Evolutionary conservation across 2,329 filamentous ascomycete species (phyloP), one percentile per base, ranked within the genome.

Genomic region (Hymenoscyphus linearis): DNA sequence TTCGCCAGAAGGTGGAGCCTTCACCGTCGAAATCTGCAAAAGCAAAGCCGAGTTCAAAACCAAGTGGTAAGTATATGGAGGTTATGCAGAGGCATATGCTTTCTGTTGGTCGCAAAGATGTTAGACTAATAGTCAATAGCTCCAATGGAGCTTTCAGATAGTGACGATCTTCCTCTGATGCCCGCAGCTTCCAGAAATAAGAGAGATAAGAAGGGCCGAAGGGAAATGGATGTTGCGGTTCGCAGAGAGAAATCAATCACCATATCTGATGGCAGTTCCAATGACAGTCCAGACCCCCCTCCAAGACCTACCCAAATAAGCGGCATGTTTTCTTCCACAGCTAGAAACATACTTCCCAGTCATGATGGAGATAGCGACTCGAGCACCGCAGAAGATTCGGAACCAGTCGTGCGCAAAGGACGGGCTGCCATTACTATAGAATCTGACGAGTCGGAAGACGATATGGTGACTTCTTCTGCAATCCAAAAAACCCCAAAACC

Each of bases 381-480:
- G 7, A 37, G 47, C 16, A 37, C 50, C 16, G 16, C 25, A 16
- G 36, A 47, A 14, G 37, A 14, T 10, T 57, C 55, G 3, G 47
- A 59, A n/a, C n/a, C 34, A 25, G 25, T 27, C 10, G 18, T 9
- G 12, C 27, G 18, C 5, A 27, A 31, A 25, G 22, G 10, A 25
- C 55, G 34, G 44, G 25, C 10, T 16, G 34, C 27, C 4, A 14
- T 31, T n/a, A n/a, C 9, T 25, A 12, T 31, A 5, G 31, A 44
- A 14, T 27, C n/a, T 10, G 34, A 18, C 4, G 27, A 22, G 25
- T 36, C 40, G 5, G 57, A 52, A 9, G 47, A 52, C n/a, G 50
- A 59, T 50, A 53, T 64, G 25, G 57, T 63, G 4, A 62, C 56
- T 31, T 70, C 68, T 34, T 65, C 61, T 4, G 53, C 58, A 4